A percentile compares a stretch with the other conserved stretches of the same genome.
phyloP scores from a whole-genome alignment of 2,329 filamentous ascomycete genomes.

The Triangularia verruculosa region DNA sequence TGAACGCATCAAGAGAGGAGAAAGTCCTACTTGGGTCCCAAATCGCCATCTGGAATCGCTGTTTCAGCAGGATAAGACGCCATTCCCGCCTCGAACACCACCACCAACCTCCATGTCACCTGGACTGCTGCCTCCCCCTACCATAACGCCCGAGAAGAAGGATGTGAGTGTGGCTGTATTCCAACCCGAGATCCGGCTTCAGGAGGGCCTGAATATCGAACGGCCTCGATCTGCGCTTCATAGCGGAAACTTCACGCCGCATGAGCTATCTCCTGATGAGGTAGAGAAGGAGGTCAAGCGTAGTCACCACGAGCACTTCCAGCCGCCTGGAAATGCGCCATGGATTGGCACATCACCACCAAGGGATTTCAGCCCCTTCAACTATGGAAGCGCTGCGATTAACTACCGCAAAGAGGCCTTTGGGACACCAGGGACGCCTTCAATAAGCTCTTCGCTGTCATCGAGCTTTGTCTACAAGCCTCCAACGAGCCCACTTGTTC shows the following conservation, averaged over 20 bases:
- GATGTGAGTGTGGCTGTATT: conserved; percentile 26
- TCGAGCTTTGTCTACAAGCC: conserved; percentile 81
- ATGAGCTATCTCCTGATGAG: conserved; percentile 31
- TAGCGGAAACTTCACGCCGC: conserved; percentile 62
- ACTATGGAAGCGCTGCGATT: conserved; percentile 37
- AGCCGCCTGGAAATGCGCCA: conserved; percentile 25
- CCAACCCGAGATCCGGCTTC: conserved; percentile 41
- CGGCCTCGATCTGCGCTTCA: conserved; percentile 76
- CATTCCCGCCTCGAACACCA: conserved; percentile 38
- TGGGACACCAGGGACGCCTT: conserved; percentile 50
- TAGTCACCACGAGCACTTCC: conserved; percentile 11
- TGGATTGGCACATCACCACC: conserved; percentile 59
- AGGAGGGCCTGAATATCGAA: conserved; percentile 65
- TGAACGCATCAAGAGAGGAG: conserved; percentile 74
- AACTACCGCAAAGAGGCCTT: conserved; percentile 37
- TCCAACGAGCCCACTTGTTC: conserved; percentile 87
- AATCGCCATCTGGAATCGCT: conserved; percentile 52
- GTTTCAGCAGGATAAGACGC: conserved; percentile 35
- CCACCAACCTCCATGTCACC: conserved; percentile 38
- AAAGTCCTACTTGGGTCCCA: conserved; percentile 72
- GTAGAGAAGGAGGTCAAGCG: conserved; percentile 21
- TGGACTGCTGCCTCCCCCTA: conserved; percentile 44
- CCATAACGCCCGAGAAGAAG: conserved; percentile 47
- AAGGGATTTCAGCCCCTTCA: conserved; percentile 47
- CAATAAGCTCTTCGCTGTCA: conserved; percentile 68